These are phyloP conservation scores for Conoideocrella luteorostrata DNA, from an alignment of 2,329 filamentous ascomycete species.

Conservation along the genomic window DNA sequence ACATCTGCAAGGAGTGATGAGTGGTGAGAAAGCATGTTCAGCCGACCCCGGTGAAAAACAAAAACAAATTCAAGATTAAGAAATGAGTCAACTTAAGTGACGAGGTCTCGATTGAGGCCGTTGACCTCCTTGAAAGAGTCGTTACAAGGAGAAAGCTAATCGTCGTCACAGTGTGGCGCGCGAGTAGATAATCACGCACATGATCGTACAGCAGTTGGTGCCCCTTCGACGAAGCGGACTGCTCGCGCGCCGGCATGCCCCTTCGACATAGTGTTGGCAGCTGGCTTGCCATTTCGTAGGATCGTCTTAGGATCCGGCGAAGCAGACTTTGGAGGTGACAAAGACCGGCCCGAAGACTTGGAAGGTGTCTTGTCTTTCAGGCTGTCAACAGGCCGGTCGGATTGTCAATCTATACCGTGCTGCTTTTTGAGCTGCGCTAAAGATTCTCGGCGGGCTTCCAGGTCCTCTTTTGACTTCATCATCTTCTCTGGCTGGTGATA, in stretches of 20 bases:
- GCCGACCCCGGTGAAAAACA: background rate
- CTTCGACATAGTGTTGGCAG: slow-evolving; percentile 26
- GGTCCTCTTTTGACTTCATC: slow-evolving; percentile 82
- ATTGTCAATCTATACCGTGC: slow-evolving; percentile 96
- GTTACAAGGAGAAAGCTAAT: background rate
- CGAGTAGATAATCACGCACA: slow-evolving; percentile 28
- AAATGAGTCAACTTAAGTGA: background rate
- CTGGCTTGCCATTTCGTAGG: slow-evolving; percentile 35
- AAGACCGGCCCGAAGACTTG: slow-evolving; percentile 57
- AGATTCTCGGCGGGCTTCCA: slow-evolving; percentile 90
- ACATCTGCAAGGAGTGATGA: slow-evolving; percentile 7
- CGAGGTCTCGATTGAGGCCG: background rate
- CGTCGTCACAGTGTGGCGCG: slow-evolving; percentile 1
- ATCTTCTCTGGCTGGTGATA: slow-evolving; percentile 63
- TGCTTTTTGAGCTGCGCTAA: slow-evolving; percentile 97
- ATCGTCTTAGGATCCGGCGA: slow-evolving; percentile 37
- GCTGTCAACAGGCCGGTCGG: slow-evolving; percentile 60
- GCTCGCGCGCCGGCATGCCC: slow-evolving; percentile 31
- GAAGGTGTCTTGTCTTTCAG: slow-evolving; percentile 35
- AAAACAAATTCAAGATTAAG: background rate
- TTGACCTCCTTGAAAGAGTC: background rate
- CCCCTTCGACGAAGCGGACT: slow-evolving; percentile 36
- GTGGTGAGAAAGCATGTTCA: background rate
- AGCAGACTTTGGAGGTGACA: slow-evolving; percentile 35
- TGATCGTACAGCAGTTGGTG: slow-evolving; percentile 29